Conservation (phyloP, 805 yeast species). For the Schizosaccharomyces pombe region DNA sequence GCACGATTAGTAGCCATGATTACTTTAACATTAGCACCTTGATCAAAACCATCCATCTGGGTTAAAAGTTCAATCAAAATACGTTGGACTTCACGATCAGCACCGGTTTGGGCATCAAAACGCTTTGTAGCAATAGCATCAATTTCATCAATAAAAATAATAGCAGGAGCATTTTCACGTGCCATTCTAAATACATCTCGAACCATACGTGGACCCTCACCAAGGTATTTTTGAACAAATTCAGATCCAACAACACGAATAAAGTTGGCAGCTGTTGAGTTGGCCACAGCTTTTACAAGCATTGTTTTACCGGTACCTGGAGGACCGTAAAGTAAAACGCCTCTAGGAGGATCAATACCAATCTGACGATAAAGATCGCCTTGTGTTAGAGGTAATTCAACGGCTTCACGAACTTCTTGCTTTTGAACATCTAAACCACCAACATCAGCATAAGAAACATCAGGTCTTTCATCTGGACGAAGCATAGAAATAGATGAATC, state of each 20-base stretch:
- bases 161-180: conserved; percentile 89
- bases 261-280: conserved; percentile 82
- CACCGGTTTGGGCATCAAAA: conserved; percentile 98
- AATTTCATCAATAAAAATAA: conserved; percentile 92
- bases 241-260: conserved; percentile 96
- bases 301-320: conserved; percentile 99
- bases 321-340: conserved; percentile 93
- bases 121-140: conserved; percentile 98
- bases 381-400: conserved; percentile 85
- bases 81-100: conserved; percentile 97
- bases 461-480: conserved; percentile 85
- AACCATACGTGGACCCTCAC: conserved; percentile 99
- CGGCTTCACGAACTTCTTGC: conserved; percentile 96
- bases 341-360: conserved; percentile 95
- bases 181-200: conserved; percentile 95
- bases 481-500: conserved; percentile 88
- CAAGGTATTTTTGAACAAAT: conserved; percentile 90
- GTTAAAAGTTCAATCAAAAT: conserved; percentile 81
- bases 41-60: conserved; percentile 99
- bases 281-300: conserved; percentile 97
- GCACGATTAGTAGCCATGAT: conserved; percentile 99
- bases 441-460: conserved; percentile 89
- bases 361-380: conserved; percentile 89
- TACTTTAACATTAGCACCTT: conserved; percentile 71
- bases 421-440: conserved; percentile 99